These are phyloP conservation scores for Omphalotus olearius DNA, from an alignment of 1,284 basidiomycete genomes.

Conservation along the genomic window DNA sequence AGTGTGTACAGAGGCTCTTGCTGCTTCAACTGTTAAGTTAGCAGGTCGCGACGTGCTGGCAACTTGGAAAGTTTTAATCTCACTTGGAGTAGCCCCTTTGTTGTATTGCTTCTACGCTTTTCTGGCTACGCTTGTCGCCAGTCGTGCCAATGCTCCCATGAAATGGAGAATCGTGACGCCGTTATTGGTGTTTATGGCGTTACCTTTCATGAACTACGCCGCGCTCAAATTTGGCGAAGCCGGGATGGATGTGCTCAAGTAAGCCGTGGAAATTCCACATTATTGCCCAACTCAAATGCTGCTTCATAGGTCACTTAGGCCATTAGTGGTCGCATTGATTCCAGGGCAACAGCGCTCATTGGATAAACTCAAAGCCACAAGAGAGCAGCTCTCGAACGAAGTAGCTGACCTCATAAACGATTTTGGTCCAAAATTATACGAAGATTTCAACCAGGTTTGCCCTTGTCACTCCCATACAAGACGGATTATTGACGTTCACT, in stretches of 20 bases:
- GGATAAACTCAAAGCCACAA: conserved; percentile 75
- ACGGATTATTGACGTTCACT: conserved; percentile 2
- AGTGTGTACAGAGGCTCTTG: conserved; percentile 78
- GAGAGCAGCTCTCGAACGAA: conserved; percentile 81
- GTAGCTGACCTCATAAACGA: conserved; percentile 88
- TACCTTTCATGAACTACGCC: conserved; percentile 92
- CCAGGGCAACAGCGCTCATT: conserved; percentile 90
- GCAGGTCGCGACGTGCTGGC: conserved; percentile 94
- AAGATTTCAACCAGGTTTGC: conserved; percentile 81
- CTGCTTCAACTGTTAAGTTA: conserved; percentile 94
- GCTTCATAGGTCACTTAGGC: conserved; percentile 75
- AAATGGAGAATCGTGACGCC: conserved; percentile 78
- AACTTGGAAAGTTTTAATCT: conserved; percentile 98
- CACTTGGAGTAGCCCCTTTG: conserved; percentile 85
- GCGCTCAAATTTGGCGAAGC: conserved; percentile 99
- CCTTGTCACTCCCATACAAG: conserved; percentile 4
- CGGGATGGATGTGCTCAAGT: conserved; percentile 98
- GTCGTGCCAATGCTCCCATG: conserved; percentile 61
- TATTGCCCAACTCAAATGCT: conserved; percentile 15
- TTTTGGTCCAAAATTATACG: conserved; percentile 84
- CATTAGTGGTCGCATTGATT: conserved; percentile 85
- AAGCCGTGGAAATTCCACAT: conserved; percentile 24
- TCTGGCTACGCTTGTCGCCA: conserved; percentile 74
- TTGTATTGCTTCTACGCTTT: conserved; percentile 85
- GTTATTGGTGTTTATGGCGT: conserved; percentile 66